These are phyloP conservation scores for Lizonia empirigonia DNA, from an alignment of 2,329 filamentous ascomycete genomes.

Conservation along the genomic window DNA sequence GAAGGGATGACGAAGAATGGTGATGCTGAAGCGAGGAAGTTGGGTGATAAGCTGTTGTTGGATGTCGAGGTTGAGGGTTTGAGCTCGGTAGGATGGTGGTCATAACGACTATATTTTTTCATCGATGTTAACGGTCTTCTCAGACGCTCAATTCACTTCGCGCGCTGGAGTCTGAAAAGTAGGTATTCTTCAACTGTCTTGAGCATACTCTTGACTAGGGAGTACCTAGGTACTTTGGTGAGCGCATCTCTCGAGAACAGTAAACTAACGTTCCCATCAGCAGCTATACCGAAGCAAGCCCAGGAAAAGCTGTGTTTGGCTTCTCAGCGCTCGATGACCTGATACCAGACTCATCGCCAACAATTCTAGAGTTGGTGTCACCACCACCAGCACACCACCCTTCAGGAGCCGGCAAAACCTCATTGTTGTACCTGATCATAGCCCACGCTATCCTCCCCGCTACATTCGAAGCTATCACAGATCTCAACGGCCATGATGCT, in stretches of 20 bases:
- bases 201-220: neutral
- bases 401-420: slow-evolving; percentile 62
- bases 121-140: neutral
- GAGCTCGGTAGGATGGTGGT: slow-evolving; percentile 30
- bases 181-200: neutral
- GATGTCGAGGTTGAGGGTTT: slow-evolving; percentile 43
- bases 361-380: slow-evolving; percentile 60
- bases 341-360: slow-evolving; percentile 18
- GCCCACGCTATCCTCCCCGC: slow-evolving; percentile 58
- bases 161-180: slow-evolving; percentile 21
- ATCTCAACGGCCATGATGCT: slow-evolving; percentile 50
- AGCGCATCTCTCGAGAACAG: too few species aligned
- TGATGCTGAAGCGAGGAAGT: slow-evolving; percentile 47
- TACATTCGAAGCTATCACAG: slow-evolving; percentile 14
- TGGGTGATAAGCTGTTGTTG: slow-evolving; percentile 60
- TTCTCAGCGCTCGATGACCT: slow-evolving; percentile 55
- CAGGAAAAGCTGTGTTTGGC: slow-evolving; percentile 40
- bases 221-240: neutral
- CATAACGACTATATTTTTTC: neutral
- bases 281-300: neutral
- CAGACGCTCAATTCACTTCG: slow-evolving; percentile 52
- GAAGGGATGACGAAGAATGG: slow-evolving; percentile 24
- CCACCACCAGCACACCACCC: slow-evolving; percentile 41
- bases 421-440: slow-evolving; percentile 63
- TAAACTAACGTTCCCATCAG: neutral